Base-by-base conservation (phyloP, 78 protist species). In the Protostelium mycophagum region DNA sequence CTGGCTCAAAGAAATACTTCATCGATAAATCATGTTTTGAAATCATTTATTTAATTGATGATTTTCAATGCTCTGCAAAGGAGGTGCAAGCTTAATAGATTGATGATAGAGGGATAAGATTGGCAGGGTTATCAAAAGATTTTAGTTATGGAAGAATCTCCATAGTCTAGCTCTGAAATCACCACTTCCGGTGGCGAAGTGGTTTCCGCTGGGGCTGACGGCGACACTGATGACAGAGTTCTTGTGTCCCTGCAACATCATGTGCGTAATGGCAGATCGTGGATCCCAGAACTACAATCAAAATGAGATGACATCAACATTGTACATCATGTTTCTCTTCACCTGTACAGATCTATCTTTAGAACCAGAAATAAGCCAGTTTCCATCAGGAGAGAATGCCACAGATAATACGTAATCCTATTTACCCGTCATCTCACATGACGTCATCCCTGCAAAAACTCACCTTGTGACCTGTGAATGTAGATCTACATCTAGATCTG, bases 221-320 rank as follows among this genome's bases (percentile, higher is more conserved):
- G 97, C 96, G 34, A 97, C 96, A 83, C 90, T 38, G 39, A 95
- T 95, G 73, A 97, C 97, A 28, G 96, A 93, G 38, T 97, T 96
- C 91, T 92, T 91, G 90, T 97, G 98, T 83, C 96, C 97, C 73
- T 96, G 95, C 34, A 92, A 83, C 93, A 94, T 86, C 90, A 83
- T 38, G n/a, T 88, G 93, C 29, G 93, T 83, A 37, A 85, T 89
- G 37, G 88, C 93, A 39, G 89, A 83, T 36, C 90, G 34, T 63
- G 94, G 96, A 89, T 95, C 95, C 98, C 98, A 97, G 89, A 97
- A 95, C 89, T 90, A 16, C n/a, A n/a, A n/a, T n/a, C n/a, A n/a
- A n/a, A n/a, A n/a, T n/a, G n/a, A n/a, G n/a, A n/a, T n/a, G n/a
- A n/a, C n/a, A n/a, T n/a, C n/a, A n/a, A n/a, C n/a, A 51, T 51